Evolutionary conservation across 306 rosid genomes (phyloP), one percentile per base, ranked within the genome.

Genomic region (Acacia confusa): DNA sequence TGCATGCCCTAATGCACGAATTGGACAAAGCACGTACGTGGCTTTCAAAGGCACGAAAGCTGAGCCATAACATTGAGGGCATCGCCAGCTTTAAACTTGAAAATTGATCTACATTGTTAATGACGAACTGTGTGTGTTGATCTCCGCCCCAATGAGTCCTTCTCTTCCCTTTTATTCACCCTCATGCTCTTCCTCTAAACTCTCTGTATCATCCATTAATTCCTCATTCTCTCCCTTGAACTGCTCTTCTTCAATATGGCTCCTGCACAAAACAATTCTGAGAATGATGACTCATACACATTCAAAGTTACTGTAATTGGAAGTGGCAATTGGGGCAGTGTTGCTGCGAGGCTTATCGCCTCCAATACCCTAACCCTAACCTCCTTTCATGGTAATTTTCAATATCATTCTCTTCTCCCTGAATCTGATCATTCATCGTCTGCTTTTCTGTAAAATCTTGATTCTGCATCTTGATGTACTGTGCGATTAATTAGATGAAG

Each of bases 301-400:
- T 88, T 81, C 81, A 95, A 80, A 84, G 94, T 95, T 83, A 81
- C 98, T n/a, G 75, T 95, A 25, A 84, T 93, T 52, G 99, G 99
- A 9, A 95, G 99, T 58, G 99, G 98, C 58, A 93, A 93, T 55
- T 95, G 98, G 98, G 99, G 99, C 15, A 92, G 96, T 78, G 98
- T 95, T 34, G 98, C 99, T 1, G 84, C 96, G 47, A 93, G 88
- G 88, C 98, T 95, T 85, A 88, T 93, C 84, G 99, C 99, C 47
- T 92, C 93, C 43, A 93, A 95, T 82, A 84, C 99, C 58, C 79
- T 88, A 79, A 74, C 58, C 27, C 91, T 88, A 32, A 41, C 74
- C 69, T 84, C 91, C 40, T 95, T 93, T 81, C 87, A 95, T 70
- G 99, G 99, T 95, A 85, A 34, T 24, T 61, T 13, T 25, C 19